A percentile compares a stretch with the other conserved stretches of the same genome.
Evolutionary conservation across 2,329 filamentous ascomycete species (phyloP).

Genomic region (Aspergillus aculeatinus): DNA sequence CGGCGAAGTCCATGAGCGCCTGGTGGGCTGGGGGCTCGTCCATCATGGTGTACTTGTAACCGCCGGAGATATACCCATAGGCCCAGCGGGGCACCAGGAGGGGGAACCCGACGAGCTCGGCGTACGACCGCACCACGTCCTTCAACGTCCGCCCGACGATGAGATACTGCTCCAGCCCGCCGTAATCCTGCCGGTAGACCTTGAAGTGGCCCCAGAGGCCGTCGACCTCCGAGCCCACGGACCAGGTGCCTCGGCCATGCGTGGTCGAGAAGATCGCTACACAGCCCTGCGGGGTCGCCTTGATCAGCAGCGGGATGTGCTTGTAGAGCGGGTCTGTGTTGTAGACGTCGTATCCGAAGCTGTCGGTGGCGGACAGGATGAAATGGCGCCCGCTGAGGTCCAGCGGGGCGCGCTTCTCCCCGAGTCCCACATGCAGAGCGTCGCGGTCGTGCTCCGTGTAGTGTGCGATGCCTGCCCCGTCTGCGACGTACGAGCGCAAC

Average conservation of each 20-base stretch:
- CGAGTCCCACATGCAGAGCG: slow-evolving; percentile 67
- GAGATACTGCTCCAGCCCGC: slow-evolving; percentile 69
- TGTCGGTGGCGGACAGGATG: slow-evolving; percentile 66
- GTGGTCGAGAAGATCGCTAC: slow-evolving; percentile 68
- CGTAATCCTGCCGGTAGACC: slow-evolving; percentile 69
- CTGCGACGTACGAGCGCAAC: slow-evolving; percentile 64
- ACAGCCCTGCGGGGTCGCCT: slow-evolving; percentile 62
- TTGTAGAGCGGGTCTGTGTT: slow-evolving; percentile 73
- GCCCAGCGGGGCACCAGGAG: slow-evolving; percentile 69
- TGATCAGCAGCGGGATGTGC: slow-evolving; percentile 71
- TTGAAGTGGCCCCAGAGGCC: slow-evolving; percentile 75
- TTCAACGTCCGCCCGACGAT: slow-evolving; percentile 65
- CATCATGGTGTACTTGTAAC: slow-evolving; percentile 61
- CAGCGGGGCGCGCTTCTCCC: slow-evolving; percentile 72
- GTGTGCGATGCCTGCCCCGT: slow-evolving; percentile 62
- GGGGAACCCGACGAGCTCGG: slow-evolving; percentile 66
- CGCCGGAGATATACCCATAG: slow-evolving; percentile 70
- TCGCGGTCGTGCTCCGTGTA: slow-evolving; percentile 63
- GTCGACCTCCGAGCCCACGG: slow-evolving; percentile 70
- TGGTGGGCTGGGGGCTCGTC: slow-evolving; percentile 57
- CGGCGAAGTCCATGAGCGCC: slow-evolving; percentile 60
- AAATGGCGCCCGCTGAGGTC: slow-evolving; percentile 67
- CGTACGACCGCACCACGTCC: slow-evolving; percentile 66
- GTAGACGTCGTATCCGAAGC: slow-evolving; percentile 71
- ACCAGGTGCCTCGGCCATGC: slow-evolving; percentile 64